These are phyloP conservation scores for Glutinoglossum americanum DNA, from an alignment of 495 filamentous ascomycete species.

Conservation along the genomic window DNA sequence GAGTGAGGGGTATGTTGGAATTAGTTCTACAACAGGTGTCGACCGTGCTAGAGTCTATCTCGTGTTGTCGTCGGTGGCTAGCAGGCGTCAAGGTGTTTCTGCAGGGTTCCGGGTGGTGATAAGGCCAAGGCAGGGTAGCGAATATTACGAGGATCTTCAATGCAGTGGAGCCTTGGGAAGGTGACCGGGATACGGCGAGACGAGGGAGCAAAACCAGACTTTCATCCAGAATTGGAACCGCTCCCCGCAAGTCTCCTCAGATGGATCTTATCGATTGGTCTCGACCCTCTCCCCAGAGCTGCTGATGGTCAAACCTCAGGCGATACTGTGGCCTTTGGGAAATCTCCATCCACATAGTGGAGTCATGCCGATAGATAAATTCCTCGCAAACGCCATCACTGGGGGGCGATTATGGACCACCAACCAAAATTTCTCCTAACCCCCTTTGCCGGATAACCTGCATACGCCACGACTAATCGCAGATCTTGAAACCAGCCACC, in stretches of 20 bases:
- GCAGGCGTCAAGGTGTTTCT: neutral
- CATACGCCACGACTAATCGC: neutral
- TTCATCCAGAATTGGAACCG: neutral
- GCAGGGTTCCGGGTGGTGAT: neutral
- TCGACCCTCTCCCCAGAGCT: neutral
- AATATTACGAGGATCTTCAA: too few species aligned
- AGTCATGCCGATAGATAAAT: too few species aligned
- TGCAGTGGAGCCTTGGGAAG: too few species aligned
- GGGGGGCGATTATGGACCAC: neutral
- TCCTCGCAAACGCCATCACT: too few species aligned
- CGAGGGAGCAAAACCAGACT: neutral
- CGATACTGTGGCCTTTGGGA: too few species aligned
- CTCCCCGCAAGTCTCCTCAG: neutral
- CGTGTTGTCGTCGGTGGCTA: neutral
- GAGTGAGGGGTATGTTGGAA: neutral
- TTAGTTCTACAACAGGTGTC: neutral
- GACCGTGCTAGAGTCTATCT: neutral
- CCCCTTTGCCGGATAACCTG: too few species aligned
- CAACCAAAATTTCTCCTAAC: neutral
- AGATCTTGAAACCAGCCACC: neutral
- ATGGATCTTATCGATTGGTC: neutral
- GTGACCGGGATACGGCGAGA: too few species aligned
- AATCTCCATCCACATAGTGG: too few species aligned
- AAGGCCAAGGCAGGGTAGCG: neutral
- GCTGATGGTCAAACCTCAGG: neutral